phyloP scores from a whole-genome alignment of 305 asterid genomes.

The Fraxinus floribunda region DNA sequence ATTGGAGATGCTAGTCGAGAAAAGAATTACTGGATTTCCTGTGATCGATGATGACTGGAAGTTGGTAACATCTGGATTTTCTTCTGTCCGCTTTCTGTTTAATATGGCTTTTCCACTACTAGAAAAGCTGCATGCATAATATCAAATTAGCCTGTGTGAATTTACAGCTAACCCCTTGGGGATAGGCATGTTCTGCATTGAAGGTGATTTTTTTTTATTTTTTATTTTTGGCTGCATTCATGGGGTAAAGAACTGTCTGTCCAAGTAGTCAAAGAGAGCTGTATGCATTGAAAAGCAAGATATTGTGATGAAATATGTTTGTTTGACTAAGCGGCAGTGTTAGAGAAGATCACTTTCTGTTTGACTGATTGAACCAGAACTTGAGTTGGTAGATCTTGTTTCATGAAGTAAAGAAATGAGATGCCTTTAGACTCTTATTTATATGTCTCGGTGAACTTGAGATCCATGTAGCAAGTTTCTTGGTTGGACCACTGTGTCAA shows the following conservation, averaged over 20 bases:
- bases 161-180: background rate
- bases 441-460: background rate
- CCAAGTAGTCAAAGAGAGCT: background rate
- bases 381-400: background rate
- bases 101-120: background rate
- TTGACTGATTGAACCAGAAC: background rate
- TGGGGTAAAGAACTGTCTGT: background rate
- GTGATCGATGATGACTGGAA: constrained; percentile 89
- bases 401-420: background rate
- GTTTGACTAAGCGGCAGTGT: background rate
- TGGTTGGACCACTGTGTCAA: background rate
- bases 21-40: constrained; percentile 89
- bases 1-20: constrained; percentile 70
- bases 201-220: background rate
- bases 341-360: background rate
- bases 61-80: constrained; percentile 51
- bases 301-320: background rate
- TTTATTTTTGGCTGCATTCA: background rate
- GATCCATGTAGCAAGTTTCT: background rate
- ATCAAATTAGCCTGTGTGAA: background rate
- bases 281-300: background rate
- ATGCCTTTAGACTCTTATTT: background rate
- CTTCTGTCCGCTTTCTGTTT: background rate
- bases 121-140: background rate
- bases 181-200: background rate